Evolutionary conservation across 208 protist species (phyloP).

Genomic region (Trypanosoma boissoni): DNA sequence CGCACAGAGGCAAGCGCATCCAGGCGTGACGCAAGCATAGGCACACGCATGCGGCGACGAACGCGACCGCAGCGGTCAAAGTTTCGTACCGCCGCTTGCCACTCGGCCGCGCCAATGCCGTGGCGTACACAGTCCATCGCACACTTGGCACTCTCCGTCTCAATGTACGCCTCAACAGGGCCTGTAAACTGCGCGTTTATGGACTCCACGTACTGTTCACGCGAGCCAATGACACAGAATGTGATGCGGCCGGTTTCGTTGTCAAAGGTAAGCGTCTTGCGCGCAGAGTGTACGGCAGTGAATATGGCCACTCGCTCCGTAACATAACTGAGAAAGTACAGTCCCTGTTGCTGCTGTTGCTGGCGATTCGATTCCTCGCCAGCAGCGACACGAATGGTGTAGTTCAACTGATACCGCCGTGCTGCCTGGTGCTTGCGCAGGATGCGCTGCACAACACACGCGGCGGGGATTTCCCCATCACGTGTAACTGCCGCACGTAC

Average conservation of each 20-base stretch:
- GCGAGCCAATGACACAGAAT: constrained; percentile 33
- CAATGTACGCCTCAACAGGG: constrained; percentile 46
- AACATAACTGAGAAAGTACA: constrained; percentile 58
- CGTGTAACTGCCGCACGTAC: constrained; percentile 38
- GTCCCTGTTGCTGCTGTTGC: constrained; percentile 53
- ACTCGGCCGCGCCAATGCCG: constrained; percentile 27
- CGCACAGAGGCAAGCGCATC: constrained; percentile 75
- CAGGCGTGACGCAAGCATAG: constrained; percentile 71
- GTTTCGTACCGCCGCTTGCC: constrained; percentile 51
- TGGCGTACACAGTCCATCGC: constrained; percentile 41
- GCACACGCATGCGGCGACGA: constrained; percentile 72
- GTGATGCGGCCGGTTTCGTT: constrained; percentile 29
- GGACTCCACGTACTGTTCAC: constrained; percentile 5
- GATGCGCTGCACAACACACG: constrained; percentile 49
- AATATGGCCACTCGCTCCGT: constrained; percentile 49
- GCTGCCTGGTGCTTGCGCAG: constrained; percentile 51
- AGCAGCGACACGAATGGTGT: constrained; percentile 56
- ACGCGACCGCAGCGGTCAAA: constrained; percentile 63
- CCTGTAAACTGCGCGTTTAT: constrained; percentile 32
- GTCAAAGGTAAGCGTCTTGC: constrained; percentile 74
- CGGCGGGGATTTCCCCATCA: constrained; percentile 32
- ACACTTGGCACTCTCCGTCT: constrained; percentile 46
- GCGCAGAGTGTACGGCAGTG: constrained; percentile 62
- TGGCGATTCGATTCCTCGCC: no score
- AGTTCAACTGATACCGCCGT: constrained; percentile 67